Evolutionary conservation across 169 alveolate species (phyloP).

Genomic region (Nephromyces sp.): DNA sequence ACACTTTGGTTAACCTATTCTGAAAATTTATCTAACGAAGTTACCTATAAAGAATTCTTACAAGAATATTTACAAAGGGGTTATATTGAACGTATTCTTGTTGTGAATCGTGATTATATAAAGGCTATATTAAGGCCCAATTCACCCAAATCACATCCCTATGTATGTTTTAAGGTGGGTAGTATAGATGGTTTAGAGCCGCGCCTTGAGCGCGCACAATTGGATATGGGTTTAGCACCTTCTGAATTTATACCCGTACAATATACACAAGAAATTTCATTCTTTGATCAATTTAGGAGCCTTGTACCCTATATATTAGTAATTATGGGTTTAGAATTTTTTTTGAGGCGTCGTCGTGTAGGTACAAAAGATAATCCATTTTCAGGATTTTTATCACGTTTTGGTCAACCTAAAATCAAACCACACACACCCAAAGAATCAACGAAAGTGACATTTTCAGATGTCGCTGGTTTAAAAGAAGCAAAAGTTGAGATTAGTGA

Average conservation of each 20-base stretch:
- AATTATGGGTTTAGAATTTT: not conserved
- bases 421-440: no score
- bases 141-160: slow-evolving; percentile 28
- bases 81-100: slow-evolving; percentile 54
- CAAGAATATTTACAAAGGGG: slow-evolving; percentile 58
- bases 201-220: no score
- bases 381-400: slow-evolving; percentile 50
- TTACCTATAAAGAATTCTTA: slow-evolving; percentile 66
- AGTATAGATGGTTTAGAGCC: no score
- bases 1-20: no score
- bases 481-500: slow-evolving; percentile 43
- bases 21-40: slow-evolving; percentile 63
- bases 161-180: no score
- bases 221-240: slow-evolving; percentile 63
- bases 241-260: slow-evolving; percentile 62
- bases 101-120: slow-evolving; percentile 55
- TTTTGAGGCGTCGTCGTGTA: slow-evolving; percentile 32
- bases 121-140: slow-evolving; percentile 36
- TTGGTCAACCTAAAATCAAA: no score
- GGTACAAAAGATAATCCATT: slow-evolving; percentile 38
- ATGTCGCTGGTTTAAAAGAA: slow-evolving; percentile 34
- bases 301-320: slow-evolving; percentile 28
- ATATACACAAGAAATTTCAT: slow-evolving; percentile 47
- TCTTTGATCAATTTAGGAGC: slow-evolving; percentile 42
- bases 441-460: slow-evolving; percentile 34